phyloP scores from a whole-genome alignment of 1,284 basidiomycete genomes.

The Apiotrichum sp. region DNA sequence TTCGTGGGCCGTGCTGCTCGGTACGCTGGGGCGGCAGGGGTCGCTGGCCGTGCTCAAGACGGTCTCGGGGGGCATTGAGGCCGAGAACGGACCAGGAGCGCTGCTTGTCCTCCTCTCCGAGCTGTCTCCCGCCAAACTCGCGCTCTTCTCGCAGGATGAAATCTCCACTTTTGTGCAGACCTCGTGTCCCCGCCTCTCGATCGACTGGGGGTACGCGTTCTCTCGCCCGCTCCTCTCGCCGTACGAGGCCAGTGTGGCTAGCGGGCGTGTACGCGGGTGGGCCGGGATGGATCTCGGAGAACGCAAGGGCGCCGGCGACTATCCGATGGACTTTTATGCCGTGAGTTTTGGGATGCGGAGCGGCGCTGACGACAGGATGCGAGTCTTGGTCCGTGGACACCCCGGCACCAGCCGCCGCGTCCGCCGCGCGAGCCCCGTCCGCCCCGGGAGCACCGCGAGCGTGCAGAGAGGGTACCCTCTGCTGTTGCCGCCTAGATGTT shows the following conservation, averaged over 20 bases:
- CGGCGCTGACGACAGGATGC: conserved; percentile 19
- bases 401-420: conserved; percentile 28
- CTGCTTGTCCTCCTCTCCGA: conserved; percentile 83
- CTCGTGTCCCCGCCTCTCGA: conserved; percentile 46
- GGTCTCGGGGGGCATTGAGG: conserved; percentile 60
- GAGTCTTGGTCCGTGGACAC: conserved; percentile 46
- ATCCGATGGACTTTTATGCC: conserved; percentile 97
- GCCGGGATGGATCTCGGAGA: conserved; percentile 33
- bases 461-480: no score
- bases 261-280: conserved; percentile 59
- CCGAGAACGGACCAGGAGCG: conserved; percentile 51
- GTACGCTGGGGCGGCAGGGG: conserved; percentile 91
- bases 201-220: conserved; percentile 99
- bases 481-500: no score
- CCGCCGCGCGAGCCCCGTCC: conserved; percentile 4
- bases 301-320: conserved; percentile 49
- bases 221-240: conserved; percentile 80
- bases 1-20: conserved; percentile 88
- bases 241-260: conserved; percentile 85
- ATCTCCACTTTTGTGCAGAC: conserved; percentile 26
- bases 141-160: conserved; percentile 55
- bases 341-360: conserved; percentile 52
- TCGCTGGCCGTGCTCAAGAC: conserved; percentile 83
- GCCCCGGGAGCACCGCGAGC: not conserved
- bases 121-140: conserved; percentile 86